A percentile compares a stretch with the other conserved stretches of the same genome.
Evolutionary conservation across 2,329 filamentous ascomycete species (phyloP).

Genomic region (Pseudogymnoascus sp.): DNA sequence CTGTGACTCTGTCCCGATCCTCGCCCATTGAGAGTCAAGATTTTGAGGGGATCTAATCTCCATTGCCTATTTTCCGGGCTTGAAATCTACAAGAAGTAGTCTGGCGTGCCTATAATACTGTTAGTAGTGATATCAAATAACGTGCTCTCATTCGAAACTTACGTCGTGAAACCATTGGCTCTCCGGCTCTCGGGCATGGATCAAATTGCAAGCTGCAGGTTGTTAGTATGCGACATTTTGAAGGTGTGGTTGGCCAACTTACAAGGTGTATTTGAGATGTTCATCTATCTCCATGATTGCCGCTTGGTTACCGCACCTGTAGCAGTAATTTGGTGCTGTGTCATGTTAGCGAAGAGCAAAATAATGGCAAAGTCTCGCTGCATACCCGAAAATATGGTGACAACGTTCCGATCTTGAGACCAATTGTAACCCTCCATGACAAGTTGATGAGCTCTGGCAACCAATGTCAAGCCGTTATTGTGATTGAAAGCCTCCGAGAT

Average conservation of each 20-base stretch:
- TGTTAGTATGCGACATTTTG: slow-evolving; percentile 21
- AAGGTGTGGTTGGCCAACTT: slow-evolving; percentile 37
- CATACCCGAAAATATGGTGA: slow-evolving; percentile 94
- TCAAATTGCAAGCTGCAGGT: slow-evolving; percentile 89
- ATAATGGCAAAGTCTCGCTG: slow-evolving; percentile 11
- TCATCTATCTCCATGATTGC: slow-evolving; percentile 99
- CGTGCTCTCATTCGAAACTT: slow-evolving; percentile 27
- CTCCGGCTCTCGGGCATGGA: slow-evolving; percentile 90
- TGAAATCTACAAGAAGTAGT: slow-evolving; percentile 84
- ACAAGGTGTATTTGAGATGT: slow-evolving; percentile 99
- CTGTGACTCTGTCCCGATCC: not conserved
- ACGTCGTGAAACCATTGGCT: slow-evolving; percentile 97
- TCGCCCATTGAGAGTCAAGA: not conserved
- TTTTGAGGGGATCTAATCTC: not conserved
- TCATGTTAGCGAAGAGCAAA: slow-evolving; percentile 22
- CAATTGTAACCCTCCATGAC: slow-evolving; percentile 99
- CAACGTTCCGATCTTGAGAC: slow-evolving; percentile 96
- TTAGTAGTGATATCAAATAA: slow-evolving; percentile 1
- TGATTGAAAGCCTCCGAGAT: slow-evolving; percentile 99
- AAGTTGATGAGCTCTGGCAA: slow-evolving; percentile 92
- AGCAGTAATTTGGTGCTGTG: slow-evolving; percentile 85
- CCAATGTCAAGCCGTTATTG: slow-evolving; percentile 93
- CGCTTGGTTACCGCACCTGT: slow-evolving; percentile 96
- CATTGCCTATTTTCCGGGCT: slow-evolving; percentile 7
- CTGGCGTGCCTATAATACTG: slow-evolving; percentile 60